Evolutionary conservation across 2,329 filamentous ascomycete genomes (phyloP), one percentile per base, ranked within the genome.

Genomic region (Curvularia lunata): DNA sequence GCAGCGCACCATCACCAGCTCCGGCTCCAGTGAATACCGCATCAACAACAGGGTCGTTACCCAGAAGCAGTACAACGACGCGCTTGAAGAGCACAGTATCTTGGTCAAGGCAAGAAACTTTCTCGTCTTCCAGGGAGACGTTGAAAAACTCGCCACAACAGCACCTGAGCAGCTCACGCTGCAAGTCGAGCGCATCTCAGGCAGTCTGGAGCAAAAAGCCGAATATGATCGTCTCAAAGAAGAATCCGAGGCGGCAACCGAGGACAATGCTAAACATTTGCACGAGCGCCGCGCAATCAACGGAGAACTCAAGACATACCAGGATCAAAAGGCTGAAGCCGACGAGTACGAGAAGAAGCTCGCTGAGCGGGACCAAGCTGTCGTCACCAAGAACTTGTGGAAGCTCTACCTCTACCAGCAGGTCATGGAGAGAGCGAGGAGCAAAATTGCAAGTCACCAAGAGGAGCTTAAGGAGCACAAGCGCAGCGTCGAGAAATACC

Each of bases 71-170:
- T 99, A 99, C 82, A 98, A 98, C 75, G 90, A 94, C 57, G 88
- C 91, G 2, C 84, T 99, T 13, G 95, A 99, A 77, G 83, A 87
- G 19, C 94, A 99, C 76, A 97, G 97, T 71, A 99, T 99, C 65
- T 81, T 99, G 59, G 98, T 99, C 82, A 98, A 97, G 78, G 95
- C 95, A 32, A 87, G 95, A 65, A 99, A 99, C 75, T 99, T 99
- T 75, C 85, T 99, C 5, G 95, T 99, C 34, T 99, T 99, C 76
- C 95, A 99, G 77, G 96, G 95, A 65, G 95, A 99, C 74, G 94
- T 99, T 18, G 95, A 99, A 77, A 91, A 92, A 23, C 97, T 99
- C 71, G 96, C 95, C 1, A 92, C 92, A 7, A 95, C 98, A 75
- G 96, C 92, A 1, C 92, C 95, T 0, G 93, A 92, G 68, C 95